Evolutionary conservation across 192 early-diverging fungal species (phyloP).

Genomic region (Gonapodya sp.): DNA sequence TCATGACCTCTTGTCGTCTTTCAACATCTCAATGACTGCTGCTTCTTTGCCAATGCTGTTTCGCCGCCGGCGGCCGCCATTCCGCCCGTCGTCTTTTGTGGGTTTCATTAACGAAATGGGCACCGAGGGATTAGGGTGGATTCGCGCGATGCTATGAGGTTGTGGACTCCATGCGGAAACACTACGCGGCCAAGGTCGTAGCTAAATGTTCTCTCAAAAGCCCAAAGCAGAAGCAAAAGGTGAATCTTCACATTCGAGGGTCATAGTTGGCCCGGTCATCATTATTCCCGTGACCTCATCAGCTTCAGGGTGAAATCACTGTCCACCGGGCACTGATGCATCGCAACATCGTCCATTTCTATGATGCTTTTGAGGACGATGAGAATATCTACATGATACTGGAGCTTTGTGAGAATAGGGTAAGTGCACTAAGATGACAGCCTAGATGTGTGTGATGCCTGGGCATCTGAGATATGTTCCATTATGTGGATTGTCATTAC

Average conservation of each 20-base stretch:
- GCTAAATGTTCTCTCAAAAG: conserved; percentile 36
- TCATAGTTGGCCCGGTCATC: conserved; percentile 11
- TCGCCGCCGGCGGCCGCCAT: not conserved
- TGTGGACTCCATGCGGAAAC: conserved; percentile 27
- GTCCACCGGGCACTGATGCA: conserved; percentile 67
- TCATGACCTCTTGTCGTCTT: too few relatives aligned
- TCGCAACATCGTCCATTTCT: conserved; percentile 68
- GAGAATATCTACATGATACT: conserved; percentile 79
- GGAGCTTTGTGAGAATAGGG: conserved; percentile 84
- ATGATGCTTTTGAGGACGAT: conserved; percentile 79
- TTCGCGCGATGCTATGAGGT: conserved; percentile 81
- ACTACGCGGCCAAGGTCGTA: conserved; percentile 62
- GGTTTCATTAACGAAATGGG: too few relatives aligned
- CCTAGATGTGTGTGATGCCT: too few relatives aligned
- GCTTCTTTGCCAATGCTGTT: not conserved
- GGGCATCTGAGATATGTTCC: too few relatives aligned
- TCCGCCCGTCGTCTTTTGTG: too few relatives aligned
- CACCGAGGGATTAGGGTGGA: conserved; percentile 54
- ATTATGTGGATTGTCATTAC: not conserved
- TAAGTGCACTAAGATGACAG: conserved; percentile 20
- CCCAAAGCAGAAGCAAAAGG: conserved; percentile 41
- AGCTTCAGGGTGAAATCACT: conserved; percentile 49
- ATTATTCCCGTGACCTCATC: not conserved
- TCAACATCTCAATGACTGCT: too few relatives aligned
- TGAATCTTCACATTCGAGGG: conserved; percentile 11